These are phyloP conservation scores for Staphylotrichum tortipilum DNA, from an alignment of 495 filamentous ascomycete species.

Conservation along the genomic window DNA sequence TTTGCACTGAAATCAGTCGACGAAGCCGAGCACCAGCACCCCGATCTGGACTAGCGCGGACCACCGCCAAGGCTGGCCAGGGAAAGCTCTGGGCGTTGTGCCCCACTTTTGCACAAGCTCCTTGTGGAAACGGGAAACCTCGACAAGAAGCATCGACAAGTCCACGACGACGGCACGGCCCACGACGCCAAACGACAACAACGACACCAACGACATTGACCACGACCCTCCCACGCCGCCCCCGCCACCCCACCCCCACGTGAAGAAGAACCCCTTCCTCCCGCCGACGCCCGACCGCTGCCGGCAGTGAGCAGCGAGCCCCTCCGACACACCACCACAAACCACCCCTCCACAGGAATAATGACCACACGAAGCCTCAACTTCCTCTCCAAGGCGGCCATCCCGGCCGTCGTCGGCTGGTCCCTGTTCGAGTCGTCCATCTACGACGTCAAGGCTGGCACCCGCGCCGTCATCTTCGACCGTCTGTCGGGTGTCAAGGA, in stretches of 20 bases:
- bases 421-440: constrained; percentile 63
- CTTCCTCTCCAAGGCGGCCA: constrained; percentile 57
- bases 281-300: too few relatives aligned
- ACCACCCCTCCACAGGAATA: constrained; percentile 2
- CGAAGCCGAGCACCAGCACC: constrained; percentile 26
- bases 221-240: too few relatives aligned
- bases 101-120: constrained; percentile 21
- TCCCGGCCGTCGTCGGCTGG: constrained; percentile 59
- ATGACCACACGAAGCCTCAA: constrained; percentile 51
- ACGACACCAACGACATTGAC: too few relatives aligned
- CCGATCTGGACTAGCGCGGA: constrained; percentile 29
- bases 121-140: too few relatives aligned
- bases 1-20: constrained; percentile 30
- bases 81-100: too few relatives aligned
- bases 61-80: too few relatives aligned
- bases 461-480: constrained; percentile 97
- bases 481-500: constrained; percentile 87
- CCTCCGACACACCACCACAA: constrained; percentile 8
- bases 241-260: too few relatives aligned
- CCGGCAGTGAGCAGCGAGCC: too few relatives aligned
- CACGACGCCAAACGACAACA: background rate
- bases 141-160: too few relatives aligned
- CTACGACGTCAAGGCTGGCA: constrained; percentile 94
- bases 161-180: too few relatives aligned
- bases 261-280: too few relatives aligned